phyloP scores from a whole-genome alignment of 108 stramenopile genomes.

The Poteriospumella lacustris region DNA sequence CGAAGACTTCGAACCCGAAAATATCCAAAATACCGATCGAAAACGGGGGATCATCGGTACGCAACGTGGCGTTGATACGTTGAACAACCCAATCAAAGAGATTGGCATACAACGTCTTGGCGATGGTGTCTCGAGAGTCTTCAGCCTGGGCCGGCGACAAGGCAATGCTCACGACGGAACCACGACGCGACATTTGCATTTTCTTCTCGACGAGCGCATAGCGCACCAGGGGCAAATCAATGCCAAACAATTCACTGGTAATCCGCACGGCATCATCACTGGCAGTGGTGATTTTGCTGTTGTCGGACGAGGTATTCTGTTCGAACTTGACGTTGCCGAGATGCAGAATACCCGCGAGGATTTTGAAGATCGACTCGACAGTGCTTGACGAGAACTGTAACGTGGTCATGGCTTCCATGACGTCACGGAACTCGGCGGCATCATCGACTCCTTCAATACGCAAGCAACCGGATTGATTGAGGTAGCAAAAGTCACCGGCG shows the following conservation, averaged over 20 bases:
- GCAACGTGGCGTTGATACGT: neutral
- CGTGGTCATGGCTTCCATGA: constrained; percentile 8
- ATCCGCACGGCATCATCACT: neutral
- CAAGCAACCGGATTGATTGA: constrained; percentile 63
- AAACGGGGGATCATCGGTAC: neutral
- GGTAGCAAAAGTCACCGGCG: constrained; percentile 61
- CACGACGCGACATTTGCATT: constrained; percentile 26
- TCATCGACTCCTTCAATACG: constrained; percentile 21
- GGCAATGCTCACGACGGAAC: neutral
- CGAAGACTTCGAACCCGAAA: constrained; percentile 46
- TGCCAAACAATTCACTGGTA: constrained; percentile 14
- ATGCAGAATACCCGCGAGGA: neutral
- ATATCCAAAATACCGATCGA: constrained; percentile 50
- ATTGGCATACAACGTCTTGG: constrained; percentile 14
- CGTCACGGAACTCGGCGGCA: constrained; percentile 4
- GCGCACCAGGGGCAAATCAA: neutral
- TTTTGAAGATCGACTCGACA: neutral
- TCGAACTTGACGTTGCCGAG: neutral
- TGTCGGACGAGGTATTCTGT: neutral
- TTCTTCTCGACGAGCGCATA: neutral
- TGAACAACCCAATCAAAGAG: constrained; percentile 14
- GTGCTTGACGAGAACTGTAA: constrained; percentile 21
- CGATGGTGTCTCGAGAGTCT: constrained; percentile 1
- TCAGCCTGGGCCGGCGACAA: neutral
- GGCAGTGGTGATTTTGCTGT: neutral